These are phyloP conservation scores for Neopestalotiopsis rosae DNA, from an alignment of 2,329 filamentous ascomycete species.

Conservation along the genomic window DNA sequence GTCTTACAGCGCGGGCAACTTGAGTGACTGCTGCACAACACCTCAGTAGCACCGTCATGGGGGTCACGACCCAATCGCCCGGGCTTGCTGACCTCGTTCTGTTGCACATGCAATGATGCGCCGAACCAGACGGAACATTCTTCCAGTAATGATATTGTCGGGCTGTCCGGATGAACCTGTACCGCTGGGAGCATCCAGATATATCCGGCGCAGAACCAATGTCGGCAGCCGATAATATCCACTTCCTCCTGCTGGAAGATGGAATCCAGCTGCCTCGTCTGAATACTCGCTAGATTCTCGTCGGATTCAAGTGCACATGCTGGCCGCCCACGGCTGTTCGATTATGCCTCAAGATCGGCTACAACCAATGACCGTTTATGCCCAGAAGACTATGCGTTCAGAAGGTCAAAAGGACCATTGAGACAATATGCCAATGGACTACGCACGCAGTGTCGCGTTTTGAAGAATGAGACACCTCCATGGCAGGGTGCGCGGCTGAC, in stretches of 20 bases:
- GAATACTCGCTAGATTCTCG: not conserved
- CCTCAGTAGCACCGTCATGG: not conserved
- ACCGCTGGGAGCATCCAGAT: not conserved
- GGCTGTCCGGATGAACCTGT: not conserved
- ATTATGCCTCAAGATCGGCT: too few relatives aligned
- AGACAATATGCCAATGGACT: not conserved
- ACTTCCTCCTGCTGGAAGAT: not conserved
- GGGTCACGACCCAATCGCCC: constrained; percentile 3
- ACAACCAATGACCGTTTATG: too few relatives aligned
- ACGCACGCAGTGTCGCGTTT: not conserved
- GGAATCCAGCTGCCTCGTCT: not conserved
- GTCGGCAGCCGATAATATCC: not conserved
- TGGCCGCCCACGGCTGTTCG: too few relatives aligned
- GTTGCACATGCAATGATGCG: not conserved
- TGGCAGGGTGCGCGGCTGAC: not conserved
- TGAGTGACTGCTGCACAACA: not conserved
- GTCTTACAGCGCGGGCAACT: not conserved
- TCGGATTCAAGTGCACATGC: too few relatives aligned
- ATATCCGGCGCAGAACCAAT: not conserved
- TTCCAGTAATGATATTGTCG: not conserved
- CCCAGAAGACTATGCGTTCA: too few relatives aligned
- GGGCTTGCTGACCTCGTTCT: not conserved
- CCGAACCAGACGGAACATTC: not conserved
- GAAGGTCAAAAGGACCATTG: too few relatives aligned
- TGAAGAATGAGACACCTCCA: not conserved